These are phyloP conservation scores for Monilinia aucupariae DNA, from an alignment of 2,329 filamentous ascomycete species.

Conservation along the genomic window DNA sequence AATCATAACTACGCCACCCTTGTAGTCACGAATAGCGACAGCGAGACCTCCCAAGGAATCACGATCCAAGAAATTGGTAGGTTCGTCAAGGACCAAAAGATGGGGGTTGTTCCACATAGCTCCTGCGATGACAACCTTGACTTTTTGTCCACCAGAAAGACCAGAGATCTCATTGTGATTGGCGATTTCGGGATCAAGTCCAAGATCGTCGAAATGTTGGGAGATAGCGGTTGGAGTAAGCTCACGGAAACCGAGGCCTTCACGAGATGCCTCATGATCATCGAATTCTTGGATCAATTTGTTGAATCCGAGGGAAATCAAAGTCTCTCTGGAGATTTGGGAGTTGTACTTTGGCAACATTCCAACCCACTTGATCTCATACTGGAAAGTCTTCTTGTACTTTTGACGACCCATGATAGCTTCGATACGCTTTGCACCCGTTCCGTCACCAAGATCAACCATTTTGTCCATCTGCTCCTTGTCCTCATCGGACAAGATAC, in stretches of 20 bases:
- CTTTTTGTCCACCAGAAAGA: slow-evolving; percentile 93
- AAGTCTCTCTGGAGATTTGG: slow-evolving; percentile 87
- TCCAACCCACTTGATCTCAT: slow-evolving; percentile 91
- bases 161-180: slow-evolving; percentile 98
- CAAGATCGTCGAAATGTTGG: slow-evolving; percentile 97
- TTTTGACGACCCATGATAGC: slow-evolving; percentile 93
- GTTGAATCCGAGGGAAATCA: slow-evolving; percentile 76
- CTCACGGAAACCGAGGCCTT: slow-evolving; percentile 92
- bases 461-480: slow-evolving; percentile 86
- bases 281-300: slow-evolving; percentile 98
- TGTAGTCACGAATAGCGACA: slow-evolving; percentile 97
- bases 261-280: slow-evolving; percentile 96
- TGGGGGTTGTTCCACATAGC: slow-evolving; percentile 99
- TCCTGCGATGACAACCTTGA: slow-evolving; percentile 95
- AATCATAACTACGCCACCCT: slow-evolving; percentile 97
- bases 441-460: slow-evolving; percentile 79
- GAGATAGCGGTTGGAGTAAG: slow-evolving; percentile 90
- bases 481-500: slow-evolving; percentile 79
- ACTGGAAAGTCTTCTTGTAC: slow-evolving; percentile 98
- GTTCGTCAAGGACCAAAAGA: slow-evolving; percentile 93
- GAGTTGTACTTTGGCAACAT: slow-evolving; percentile 90
- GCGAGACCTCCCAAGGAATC: slow-evolving; percentile 94
- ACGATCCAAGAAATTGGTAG: slow-evolving; percentile 98
- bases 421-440: slow-evolving; percentile 72
- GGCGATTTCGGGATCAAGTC: slow-evolving; percentile 93